Conservation (phyloP, 495 filamentous ascomycete genomes). For the Parathielavia hyrcaniae region DNA sequence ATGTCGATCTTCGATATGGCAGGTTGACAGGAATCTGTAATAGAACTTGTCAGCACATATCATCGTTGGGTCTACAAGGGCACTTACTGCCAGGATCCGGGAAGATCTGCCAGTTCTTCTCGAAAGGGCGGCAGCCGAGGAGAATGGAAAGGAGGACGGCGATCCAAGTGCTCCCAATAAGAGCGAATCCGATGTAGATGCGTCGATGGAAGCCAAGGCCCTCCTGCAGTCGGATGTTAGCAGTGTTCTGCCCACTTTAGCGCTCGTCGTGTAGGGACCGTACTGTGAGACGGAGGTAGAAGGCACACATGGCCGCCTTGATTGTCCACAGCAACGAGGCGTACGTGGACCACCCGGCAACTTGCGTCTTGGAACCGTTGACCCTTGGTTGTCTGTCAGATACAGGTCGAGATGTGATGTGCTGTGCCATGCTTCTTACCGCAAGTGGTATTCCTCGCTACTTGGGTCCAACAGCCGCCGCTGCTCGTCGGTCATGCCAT, state of each 20-base stretch:
- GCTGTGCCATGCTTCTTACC: constrained; percentile 19
- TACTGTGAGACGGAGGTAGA: constrained; percentile 57
- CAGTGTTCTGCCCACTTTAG: too few relatives aligned
- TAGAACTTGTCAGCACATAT: background rate
- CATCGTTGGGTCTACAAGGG: too few relatives aligned
- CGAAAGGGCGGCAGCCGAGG: constrained; percentile 47
- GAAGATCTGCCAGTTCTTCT: constrained; percentile 52
- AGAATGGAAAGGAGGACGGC: constrained; percentile 49
- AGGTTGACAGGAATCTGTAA: constrained; percentile 44
- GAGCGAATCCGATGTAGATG: constrained; percentile 47
- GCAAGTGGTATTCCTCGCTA: constrained; percentile 44
- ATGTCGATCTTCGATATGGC: constrained; percentile 43
- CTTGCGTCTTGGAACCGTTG: constrained; percentile 54
- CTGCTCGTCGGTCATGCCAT: constrained; percentile 51
- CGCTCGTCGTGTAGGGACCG: background rate
- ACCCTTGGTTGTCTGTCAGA: constrained; percentile 31
- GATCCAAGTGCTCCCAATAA: constrained; percentile 50
- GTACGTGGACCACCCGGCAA: constrained; percentile 54
- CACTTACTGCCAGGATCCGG: constrained; percentile 49
- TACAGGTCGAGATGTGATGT: background rate
- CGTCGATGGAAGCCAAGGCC: constrained; percentile 48
- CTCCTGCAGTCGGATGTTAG: constrained; percentile 23
- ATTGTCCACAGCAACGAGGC: constrained; percentile 52
- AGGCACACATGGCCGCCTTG: constrained; percentile 54
- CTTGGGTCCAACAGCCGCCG: constrained; percentile 40